Conservation (phyloP, 345 rosid species). For the Populus euphratica region DNA sequence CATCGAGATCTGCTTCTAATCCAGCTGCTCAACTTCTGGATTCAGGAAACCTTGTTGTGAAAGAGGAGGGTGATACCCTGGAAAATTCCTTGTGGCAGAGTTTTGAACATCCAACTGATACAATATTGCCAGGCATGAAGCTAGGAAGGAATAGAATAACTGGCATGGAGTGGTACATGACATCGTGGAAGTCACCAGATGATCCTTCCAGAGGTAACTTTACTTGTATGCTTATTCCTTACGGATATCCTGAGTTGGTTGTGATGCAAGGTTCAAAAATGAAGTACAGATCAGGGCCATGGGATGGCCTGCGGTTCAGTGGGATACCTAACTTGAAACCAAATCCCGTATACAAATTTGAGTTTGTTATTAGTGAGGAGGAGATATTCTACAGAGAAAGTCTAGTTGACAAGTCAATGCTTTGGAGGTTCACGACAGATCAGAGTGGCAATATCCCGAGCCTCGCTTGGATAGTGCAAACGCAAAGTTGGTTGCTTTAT, state of each 20-base stretch:
- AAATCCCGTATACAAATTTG: background rate
- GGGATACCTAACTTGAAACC: background rate
- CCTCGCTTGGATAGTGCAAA: background rate
- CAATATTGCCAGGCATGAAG: background rate
- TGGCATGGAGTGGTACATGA: background rate
- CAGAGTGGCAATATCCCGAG: background rate
- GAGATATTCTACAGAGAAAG: slow-evolving; percentile 4
- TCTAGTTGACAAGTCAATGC: background rate
- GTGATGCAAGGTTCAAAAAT: background rate
- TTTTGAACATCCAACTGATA: slow-evolving; percentile 4
- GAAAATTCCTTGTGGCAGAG: slow-evolving; percentile 2
- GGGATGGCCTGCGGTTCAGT: slow-evolving; percentile 7
- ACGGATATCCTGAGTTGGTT: background rate
- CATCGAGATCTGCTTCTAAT: background rate
- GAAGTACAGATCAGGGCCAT: background rate
- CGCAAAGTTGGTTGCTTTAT: background rate
- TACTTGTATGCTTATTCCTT: background rate
- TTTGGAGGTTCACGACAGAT: background rate
- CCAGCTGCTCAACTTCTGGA: background rate
- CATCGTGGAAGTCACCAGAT: slow-evolving; percentile 5
- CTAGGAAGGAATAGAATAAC: background rate
- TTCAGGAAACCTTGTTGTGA: slow-evolving; percentile 1
- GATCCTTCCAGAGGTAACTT: slow-evolving; percentile 15
- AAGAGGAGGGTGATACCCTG: background rate
- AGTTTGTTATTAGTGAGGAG: slow-evolving; percentile 3